phyloP scores from a whole-genome alignment of 768 basidiomycete species.

The Suillus americanus region DNA sequence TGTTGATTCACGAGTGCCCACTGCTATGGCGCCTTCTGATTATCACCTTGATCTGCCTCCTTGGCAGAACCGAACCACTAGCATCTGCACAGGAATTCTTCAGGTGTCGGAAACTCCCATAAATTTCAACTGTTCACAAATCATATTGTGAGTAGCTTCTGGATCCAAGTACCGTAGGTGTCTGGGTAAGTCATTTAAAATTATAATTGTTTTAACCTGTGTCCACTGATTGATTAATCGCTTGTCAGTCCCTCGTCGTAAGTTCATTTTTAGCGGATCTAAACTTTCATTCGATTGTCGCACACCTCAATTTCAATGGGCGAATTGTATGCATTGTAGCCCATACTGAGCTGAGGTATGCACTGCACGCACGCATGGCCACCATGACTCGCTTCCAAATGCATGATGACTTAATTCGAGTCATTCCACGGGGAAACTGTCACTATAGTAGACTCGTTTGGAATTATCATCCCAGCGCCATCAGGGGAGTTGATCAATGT shows the following conservation, averaged over 20 bases:
- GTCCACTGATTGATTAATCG: not conserved
- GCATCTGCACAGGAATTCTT: not conserved
- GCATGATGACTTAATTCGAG: not conserved
- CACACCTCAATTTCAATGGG: not conserved
- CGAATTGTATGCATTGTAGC: not conserved
- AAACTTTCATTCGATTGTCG: not conserved
- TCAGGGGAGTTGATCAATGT: not conserved
- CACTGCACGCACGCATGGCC: not conserved
- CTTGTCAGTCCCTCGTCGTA: not conserved
- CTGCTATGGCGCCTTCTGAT: not conserved
- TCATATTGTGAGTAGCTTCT: not conserved
- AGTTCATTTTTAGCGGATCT: not conserved
- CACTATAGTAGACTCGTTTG: not conserved
- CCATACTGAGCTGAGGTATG: not conserved
- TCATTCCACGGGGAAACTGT: not conserved
- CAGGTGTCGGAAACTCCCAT: no score
- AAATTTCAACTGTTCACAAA: not conserved
- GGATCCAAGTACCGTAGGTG: not conserved
- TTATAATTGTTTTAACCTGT: not conserved
- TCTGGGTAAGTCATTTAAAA: not conserved
- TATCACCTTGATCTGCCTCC: not conserved
- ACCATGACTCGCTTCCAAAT: not conserved
- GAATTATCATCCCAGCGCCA: not conserved
- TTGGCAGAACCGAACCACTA: not conserved
- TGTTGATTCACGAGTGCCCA: not conserved